Percentiles rank a stretch among this genome's conserved stretches.
Evolutionary conservation across 2,329 filamentous ascomycete genomes (phyloP).

Genomic region (Pyrenochaeta sp.): DNA sequence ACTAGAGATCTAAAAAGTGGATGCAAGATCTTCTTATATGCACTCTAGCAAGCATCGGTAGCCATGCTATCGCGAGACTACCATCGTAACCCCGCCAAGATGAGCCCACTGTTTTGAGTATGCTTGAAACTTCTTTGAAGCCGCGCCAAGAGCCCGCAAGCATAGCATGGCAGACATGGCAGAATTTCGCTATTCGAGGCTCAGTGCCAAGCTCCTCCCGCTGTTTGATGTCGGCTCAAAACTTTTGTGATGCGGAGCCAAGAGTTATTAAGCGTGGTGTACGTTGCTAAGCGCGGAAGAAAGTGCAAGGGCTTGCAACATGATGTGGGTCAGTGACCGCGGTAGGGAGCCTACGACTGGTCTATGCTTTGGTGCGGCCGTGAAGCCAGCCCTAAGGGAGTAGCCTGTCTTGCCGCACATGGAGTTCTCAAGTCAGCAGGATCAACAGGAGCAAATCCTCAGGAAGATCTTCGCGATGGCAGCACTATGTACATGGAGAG

Average conservation of each 20-base stretch:
- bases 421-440: neutral
- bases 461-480: neutral
- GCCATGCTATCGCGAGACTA: constrained; percentile 15
- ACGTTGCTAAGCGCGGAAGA: constrained; percentile 18
- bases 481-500: neutral
- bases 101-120: constrained; percentile 39
- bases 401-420: neutral
- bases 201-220: constrained; percentile 37
- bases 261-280: constrained; percentile 32
- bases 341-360: constrained; percentile 25
- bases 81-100: constrained; percentile 39
- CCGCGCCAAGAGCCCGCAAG: constrained; percentile 44
- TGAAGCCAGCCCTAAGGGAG: neutral
- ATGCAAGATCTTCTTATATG: constrained; percentile 39
- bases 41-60: constrained; percentile 14
- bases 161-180: constrained; percentile 36
- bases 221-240: constrained; percentile 45
- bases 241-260: constrained; percentile 47
- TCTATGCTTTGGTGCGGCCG: constrained; percentile 11
- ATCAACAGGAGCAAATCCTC: neutral
- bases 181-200: constrained; percentile 17
- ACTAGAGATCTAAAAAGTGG: constrained; percentile 44
- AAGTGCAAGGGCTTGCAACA: constrained; percentile 13
- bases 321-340: constrained; percentile 23
- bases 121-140: constrained; percentile 52